These are phyloP conservation scores for Nicotiana sylvestris DNA, from an alignment of 257 asterid species.

Conservation along the genomic window DNA sequence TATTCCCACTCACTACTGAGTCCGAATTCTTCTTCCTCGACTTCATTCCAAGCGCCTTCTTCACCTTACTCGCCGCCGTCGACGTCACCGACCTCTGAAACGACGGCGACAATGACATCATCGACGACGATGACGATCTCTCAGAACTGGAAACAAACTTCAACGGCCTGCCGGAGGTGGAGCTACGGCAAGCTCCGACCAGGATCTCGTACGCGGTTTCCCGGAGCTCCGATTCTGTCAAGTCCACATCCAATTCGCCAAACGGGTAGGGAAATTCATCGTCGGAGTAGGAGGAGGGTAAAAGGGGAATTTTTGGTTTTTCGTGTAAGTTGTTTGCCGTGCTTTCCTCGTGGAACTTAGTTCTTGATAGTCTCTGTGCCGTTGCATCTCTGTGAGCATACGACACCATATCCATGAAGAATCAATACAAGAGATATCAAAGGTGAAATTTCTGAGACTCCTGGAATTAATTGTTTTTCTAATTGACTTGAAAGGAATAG, in stretches of 20 bases:
- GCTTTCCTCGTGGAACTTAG: not conserved
- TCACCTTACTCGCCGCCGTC: slow-evolving; percentile 59
- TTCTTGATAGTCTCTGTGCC: slow-evolving; percentile 7
- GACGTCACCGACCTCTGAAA: slow-evolving; percentile 38
- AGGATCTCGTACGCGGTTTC: slow-evolving; percentile 89
- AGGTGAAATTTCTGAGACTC: not conserved
- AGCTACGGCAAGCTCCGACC: slow-evolving; percentile 72
- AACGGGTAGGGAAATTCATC: slow-evolving; percentile 42
- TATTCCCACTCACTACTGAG: slow-evolving; percentile 25
- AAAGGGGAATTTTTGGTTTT: not conserved
- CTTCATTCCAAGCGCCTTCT: slow-evolving; percentile 74
- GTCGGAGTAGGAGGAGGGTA: not conserved
- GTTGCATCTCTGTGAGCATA: slow-evolving; percentile 17
- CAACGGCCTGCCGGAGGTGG: slow-evolving; percentile 59
- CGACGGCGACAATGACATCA: slow-evolving; percentile 26
- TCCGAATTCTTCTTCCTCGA: slow-evolving; percentile 31
- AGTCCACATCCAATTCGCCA: slow-evolving; percentile 56
- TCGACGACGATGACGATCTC: slow-evolving; percentile 23
- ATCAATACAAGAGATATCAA: not conserved
- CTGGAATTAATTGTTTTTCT: not conserved
- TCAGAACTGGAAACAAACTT: slow-evolving; percentile 59
- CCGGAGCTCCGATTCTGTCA: slow-evolving; percentile 71
- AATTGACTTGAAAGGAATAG: slow-evolving; percentile 2
- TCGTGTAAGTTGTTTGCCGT: not conserved
- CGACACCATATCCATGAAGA: slow-evolving; percentile 20